Base-by-base conservation (phyloP, 805 yeast genomes). In the Yueomyces sp. region DNA sequence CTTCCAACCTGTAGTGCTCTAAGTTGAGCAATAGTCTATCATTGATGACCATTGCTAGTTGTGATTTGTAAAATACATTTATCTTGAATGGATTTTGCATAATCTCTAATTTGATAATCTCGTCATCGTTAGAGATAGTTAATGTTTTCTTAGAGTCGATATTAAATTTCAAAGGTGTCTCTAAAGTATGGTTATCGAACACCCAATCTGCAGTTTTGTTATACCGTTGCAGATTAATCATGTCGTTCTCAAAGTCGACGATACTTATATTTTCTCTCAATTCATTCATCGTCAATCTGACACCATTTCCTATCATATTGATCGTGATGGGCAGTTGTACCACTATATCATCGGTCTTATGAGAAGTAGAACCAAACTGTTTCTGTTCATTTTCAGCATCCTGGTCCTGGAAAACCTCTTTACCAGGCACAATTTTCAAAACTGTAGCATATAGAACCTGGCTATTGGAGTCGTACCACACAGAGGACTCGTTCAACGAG, bases 231-330 rank as follows among this genome's bases (percentile, higher is more conserved):
- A 60, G 57, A 28, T 69, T 67, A 26, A 74, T 46, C 9, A 62
- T 48, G 8, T 50, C 48, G 12, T 32, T 31, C 9, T 53, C 45
- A 7, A 55, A 42, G 4, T 57, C 60, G 28, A 44, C 45, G 7
- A 3, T 28, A 29, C 43, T 47, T 30, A 47, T 43, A 2, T 55
- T 43, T 42, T 76, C 60, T 34, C 76, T 62, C n/a, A 63, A 60
- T 62, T 87, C 96, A 57, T 85, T 83, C 40, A 77, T 56, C 34
- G 70, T 66, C 41, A 87, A 64, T 44, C 95, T 66, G n/a, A 85
- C 59, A 44, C 72, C 72, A 34, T 70, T 69, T 34, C 48, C 41
- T 37, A 83, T 57, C n/a, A 85, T 56, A 4, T 72, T 69, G 5
- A 87, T 48, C 7, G 65, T 62, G 50, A 85, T 74, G 0, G 84